Base-by-base conservation (phyloP, 495 filamentous ascomycete species). In the Bathelium albidoporum region DNA sequence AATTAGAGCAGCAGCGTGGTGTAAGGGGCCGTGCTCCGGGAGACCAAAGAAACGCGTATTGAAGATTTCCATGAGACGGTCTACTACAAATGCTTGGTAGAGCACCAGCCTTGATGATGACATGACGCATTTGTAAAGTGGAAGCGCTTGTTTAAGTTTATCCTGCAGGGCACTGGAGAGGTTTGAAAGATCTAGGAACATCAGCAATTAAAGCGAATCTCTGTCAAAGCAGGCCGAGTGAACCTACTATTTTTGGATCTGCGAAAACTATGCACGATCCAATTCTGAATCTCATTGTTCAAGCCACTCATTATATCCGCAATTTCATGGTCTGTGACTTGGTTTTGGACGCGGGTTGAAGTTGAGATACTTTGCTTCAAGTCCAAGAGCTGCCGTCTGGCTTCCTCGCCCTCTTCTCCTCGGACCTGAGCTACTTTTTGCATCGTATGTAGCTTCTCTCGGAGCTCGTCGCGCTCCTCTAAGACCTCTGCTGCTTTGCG, bases 191-290 rank as follows among this genome's bases (percentile, higher is more conserved):
- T 69, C 62, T 60, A 58, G 29, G 5, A 55, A 3, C 20, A 29
- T 55, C 16, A 55, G 49, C 49, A 20, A 29, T 28, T 16, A 43
- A 18, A 49, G 32, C 1, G 36, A 20, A 18, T 62, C 39, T 29
- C 12, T 58, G 64, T 49, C 20, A 26, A 29, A 55, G 49, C 24
- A 29, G 18, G 24, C 11, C 22, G 29, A 55, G 11, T 9, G 49
- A 26, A 26, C 20, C 2, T 29, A 55, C 49, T 20, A 55, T 55
- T 55, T 61, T 70, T 69, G 24, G 68, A 66, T 18, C 68, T 59
- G 14, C 73, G 72, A 58, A 73, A 73, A 60, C 70, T 73, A 63
- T 69, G 67, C 31, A 75, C 69, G 26, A 73, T 67, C 73, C 73
- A 75, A 41, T 75, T 73, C 39, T 73, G 69, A 22, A 72, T 63